phyloP scores from a whole-genome alignment of 1,284 basidiomycete genomes.

The Rhodotorula sp. region DNA sequence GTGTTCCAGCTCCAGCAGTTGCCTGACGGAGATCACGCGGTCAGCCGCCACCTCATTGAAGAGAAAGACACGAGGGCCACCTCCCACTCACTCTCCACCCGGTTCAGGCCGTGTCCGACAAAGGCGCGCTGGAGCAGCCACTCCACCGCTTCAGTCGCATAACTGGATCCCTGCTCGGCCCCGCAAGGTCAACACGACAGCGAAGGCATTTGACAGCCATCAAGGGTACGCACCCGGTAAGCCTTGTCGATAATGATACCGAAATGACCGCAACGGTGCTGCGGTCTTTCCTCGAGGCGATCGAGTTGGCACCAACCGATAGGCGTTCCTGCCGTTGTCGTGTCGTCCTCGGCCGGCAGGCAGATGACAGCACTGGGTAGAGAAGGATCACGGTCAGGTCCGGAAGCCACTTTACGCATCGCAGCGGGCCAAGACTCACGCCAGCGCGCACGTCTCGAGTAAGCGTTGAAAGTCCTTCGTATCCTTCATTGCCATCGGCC shows the following conservation, averaged over 20 bases:
- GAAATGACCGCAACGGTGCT: background rate
- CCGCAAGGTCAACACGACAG: background rate
- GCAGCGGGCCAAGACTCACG: too few species aligned
- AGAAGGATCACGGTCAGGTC: too few species aligned
- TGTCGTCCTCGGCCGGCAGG: background rate
- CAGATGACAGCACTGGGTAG: background rate
- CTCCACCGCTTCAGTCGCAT: constrained; percentile 8
- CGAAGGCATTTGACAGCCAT: too few species aligned
- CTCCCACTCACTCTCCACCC: background rate
- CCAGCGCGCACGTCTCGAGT: too few species aligned
- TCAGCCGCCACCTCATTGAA: background rate
- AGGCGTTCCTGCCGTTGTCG: background rate
- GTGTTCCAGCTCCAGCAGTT: background rate
- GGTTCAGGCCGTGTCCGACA: background rate
- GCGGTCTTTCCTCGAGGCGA: background rate
- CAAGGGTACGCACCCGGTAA: background rate
- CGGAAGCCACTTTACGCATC: too few species aligned
- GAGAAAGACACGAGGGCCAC: background rate
- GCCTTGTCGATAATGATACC: background rate
- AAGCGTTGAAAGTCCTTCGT: too few species aligned
- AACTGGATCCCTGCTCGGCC: constrained; percentile 8
- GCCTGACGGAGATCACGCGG: background rate
- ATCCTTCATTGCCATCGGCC: background rate
- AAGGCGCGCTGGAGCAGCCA: constrained; percentile 19
- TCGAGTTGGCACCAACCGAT: background rate